Conservation (phyloP, 2,329 filamentous ascomycete genomes). For the Aspergillus costaricaensis region DNA sequence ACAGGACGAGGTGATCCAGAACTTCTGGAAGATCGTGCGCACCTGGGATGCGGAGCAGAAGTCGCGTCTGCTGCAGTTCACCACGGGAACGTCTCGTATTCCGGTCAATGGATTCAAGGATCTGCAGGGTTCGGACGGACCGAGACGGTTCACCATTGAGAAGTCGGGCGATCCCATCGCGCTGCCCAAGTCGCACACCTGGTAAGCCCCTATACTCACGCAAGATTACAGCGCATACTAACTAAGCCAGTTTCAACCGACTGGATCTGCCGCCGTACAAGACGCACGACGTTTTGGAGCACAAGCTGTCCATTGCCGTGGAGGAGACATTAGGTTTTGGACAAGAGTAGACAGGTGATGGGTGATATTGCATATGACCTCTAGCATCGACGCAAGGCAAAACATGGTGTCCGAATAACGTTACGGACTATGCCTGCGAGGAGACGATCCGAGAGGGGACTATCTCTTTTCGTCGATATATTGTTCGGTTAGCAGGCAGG, state of each 20-base stretch:
- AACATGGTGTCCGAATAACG: not conserved
- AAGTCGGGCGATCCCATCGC: conserved; percentile 91
- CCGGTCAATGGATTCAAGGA: conserved; percentile 99
- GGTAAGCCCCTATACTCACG: conserved; percentile 60
- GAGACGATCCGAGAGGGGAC: not conserved
- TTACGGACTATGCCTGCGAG: not conserved
- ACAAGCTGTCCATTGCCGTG: conserved; percentile 93
- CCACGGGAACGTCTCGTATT: conserved; percentile 94
- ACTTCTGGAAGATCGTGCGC: conserved; percentile 96
- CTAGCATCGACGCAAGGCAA: conserved; percentile 7
- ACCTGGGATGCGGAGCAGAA: conserved; percentile 99
- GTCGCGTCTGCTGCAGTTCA: conserved; percentile 92
- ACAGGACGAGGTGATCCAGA: conserved; percentile 93
- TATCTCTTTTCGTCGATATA: not conserved
- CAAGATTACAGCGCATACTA: not conserved
- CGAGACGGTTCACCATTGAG: conserved; percentile 94
- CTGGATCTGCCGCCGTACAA: conserved; percentile 95
- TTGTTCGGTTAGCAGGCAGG: not conserved
- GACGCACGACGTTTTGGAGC: conserved; percentile 76
- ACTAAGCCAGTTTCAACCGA: conserved; percentile 78
- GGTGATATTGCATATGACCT: conserved; percentile 15
- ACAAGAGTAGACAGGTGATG: conserved; percentile 71
- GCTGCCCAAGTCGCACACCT: conserved; percentile 95
- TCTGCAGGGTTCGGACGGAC: conserved; percentile 93
- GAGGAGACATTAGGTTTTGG: conserved; percentile 99